These are phyloP conservation scores for Adansonia madagascariensis DNA, from an alignment of 441 rosid species.

Conservation along the genomic window DNA sequence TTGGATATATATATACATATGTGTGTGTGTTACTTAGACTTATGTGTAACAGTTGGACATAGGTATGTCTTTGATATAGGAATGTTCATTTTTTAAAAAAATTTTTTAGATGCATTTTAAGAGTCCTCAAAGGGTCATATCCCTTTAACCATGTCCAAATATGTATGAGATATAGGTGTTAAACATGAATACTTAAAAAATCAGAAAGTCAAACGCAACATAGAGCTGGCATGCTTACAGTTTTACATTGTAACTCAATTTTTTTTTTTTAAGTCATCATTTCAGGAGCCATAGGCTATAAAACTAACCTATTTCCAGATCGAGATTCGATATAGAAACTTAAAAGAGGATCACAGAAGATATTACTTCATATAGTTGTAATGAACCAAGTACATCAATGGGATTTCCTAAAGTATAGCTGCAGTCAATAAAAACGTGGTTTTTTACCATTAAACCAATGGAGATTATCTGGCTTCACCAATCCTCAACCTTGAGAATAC, in stretches of 20 bases:
- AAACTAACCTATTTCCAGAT: not conserved
- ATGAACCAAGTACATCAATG: not conserved
- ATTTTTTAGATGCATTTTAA: too few species aligned
- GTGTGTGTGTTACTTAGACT: not conserved
- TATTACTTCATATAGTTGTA: not conserved
- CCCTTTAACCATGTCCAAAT: too few species aligned
- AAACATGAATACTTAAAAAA: too few species aligned
- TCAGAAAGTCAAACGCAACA: too few species aligned
- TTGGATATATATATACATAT: not conserved
- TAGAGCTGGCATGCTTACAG: not conserved
- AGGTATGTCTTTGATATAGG: too few species aligned
- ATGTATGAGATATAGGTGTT: too few species aligned
- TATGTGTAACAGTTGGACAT: too few species aligned
- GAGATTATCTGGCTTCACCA: conserved; percentile 4
- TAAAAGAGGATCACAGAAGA: not conserved
- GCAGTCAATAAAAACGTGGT: too few species aligned
- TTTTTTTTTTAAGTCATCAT: not conserved
- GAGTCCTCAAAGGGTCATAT: too few species aligned
- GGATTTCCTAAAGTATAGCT: not conserved
- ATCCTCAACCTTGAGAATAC: conserved; percentile 40
- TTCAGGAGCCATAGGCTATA: not conserved
- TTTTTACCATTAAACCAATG: not conserved
- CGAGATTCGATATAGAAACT: not conserved
- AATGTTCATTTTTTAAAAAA: too few species aligned
- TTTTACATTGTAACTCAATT: not conserved